Evolutionary conservation across 2,329 filamentous ascomycete genomes (phyloP).

Genomic region (Dothiorella sarmentorum): DNA sequence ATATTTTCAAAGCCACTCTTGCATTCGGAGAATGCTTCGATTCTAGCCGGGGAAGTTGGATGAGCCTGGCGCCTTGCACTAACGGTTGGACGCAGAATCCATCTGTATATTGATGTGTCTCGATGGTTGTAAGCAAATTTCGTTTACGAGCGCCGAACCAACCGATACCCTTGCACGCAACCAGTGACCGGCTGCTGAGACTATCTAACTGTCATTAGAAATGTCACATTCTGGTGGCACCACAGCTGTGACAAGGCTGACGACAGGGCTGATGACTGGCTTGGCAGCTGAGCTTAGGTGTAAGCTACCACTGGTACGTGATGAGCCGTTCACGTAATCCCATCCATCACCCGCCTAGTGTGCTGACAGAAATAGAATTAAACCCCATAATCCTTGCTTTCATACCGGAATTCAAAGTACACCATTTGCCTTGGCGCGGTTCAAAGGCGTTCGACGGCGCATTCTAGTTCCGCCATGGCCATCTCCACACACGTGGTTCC

Average conservation of each 20-base stretch:
- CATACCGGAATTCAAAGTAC: background rate
- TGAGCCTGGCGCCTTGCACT: too few relatives aligned
- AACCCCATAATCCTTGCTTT: background rate
- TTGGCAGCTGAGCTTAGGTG: slow-evolving; percentile 2
- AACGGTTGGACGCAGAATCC: background rate
- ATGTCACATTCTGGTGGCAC: background rate
- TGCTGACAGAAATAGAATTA: background rate
- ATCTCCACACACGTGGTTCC: background rate
- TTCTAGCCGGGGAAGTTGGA: too few relatives aligned
- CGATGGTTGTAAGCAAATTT: too few relatives aligned
- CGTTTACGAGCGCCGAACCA: too few relatives aligned
- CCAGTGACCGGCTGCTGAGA: background rate
- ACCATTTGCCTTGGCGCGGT: background rate
- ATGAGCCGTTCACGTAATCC: background rate
- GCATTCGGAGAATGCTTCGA: too few relatives aligned
- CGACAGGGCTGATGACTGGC: background rate
- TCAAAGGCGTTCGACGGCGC: background rate
- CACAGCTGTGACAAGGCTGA: background rate
- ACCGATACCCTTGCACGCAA: too few relatives aligned
- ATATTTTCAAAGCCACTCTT: too few relatives aligned
- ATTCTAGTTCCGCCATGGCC: background rate
- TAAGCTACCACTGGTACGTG: background rate
- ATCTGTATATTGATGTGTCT: too few relatives aligned
- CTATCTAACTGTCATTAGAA: background rate
- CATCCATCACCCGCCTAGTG: background rate